phyloP scores from a whole-genome alignment of 176 grass and related monocot genomes.

The Lolium perenne region DNA sequence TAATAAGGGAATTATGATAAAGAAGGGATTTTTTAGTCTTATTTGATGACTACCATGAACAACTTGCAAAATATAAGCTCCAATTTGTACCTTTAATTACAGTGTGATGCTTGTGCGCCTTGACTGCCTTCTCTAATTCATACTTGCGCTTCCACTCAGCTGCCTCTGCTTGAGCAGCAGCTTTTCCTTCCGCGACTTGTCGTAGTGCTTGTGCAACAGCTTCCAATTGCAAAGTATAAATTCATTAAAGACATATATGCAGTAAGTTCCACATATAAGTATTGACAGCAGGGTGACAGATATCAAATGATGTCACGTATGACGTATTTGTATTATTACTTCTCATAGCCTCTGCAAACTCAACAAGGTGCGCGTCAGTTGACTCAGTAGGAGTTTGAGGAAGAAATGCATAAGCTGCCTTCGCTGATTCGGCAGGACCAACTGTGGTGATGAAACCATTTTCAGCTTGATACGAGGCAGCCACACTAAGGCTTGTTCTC shows the following conservation, averaged over 20 bases:
- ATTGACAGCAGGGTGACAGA: not conserved
- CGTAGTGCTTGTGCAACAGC: slow-evolving; percentile 89
- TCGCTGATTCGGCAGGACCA: slow-evolving; percentile 57
- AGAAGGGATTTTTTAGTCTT: not conserved
- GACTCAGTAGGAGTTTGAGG: slow-evolving; percentile 71
- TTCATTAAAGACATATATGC: slow-evolving; percentile 38
- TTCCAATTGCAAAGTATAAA: slow-evolving; percentile 51
- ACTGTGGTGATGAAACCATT: slow-evolving; percentile 40
- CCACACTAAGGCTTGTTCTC: slow-evolving; percentile 44
- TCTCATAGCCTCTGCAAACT: slow-evolving; percentile 92
- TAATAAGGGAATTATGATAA: not conserved
- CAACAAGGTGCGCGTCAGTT: slow-evolving; percentile 86
- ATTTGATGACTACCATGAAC: slow-evolving; percentile 10
- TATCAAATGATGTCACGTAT: slow-evolving; percentile 9
- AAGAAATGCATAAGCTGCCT: slow-evolving; percentile 62
- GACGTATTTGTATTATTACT: slow-evolving; percentile 53
- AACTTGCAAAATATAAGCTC: slow-evolving; percentile 16
- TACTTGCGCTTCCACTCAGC: slow-evolving; percentile 95
- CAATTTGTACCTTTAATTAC: slow-evolving; percentile 59
- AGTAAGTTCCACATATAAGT: not conserved
- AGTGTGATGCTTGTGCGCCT: slow-evolving; percentile 54
- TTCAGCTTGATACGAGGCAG: slow-evolving; percentile 43
- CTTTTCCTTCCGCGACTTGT: slow-evolving; percentile 88
- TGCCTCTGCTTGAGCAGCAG: slow-evolving; percentile 81
- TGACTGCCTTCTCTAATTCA: slow-evolving; percentile 72